Evolutionary conservation across 2,329 filamentous ascomycete genomes (phyloP), one percentile per base, ranked within the genome.

Genomic region (Leptographium wingfieldii): DNA sequence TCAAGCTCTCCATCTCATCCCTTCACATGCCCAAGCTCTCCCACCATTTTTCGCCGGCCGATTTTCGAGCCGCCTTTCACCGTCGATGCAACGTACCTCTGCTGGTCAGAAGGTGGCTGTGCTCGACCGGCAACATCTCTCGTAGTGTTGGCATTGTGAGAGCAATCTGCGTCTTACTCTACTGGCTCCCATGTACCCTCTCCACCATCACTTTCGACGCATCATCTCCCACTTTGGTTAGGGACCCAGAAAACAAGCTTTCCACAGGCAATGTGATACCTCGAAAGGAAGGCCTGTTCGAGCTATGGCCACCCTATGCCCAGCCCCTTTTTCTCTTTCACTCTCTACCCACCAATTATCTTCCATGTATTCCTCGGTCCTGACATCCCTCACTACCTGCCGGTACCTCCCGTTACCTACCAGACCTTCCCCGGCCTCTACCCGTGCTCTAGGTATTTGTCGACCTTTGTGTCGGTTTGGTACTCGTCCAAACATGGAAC

Each of bases 341-440:
- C 48, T 3, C 27, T 25, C 43, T 27, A 29, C 49, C 40, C 7
- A 22, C 57, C 60, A 57, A 57, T 55, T 29, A 59, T 49, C n/a
- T 46, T 25, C 46, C 55, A 48, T 55, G 10, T 49, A 53, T 33
- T 43, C 22, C 43, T 27, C 51, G 19, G 19, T 31, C 25, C 16
- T 31, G 14, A 14, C 27, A 11, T 27, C 49, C n/a, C 56, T 38
- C 58, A 40, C 33, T 59, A 59, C 60, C 48, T 59, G 19, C 46
- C 53, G 33, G 14, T 49, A 59, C 60, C 33, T 59, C 31, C 38
- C 53, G 25, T 53, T 61, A 61, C 57, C 38, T 59, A 40, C 22
- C 22, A 22, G 22, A 51, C 22, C 22, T 27, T 51, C 27, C 35
- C 54, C 54, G 49, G 38, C 33, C 56, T 22, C 22, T 52, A 14